Evolutionary conservation across 2,329 filamentous ascomycete species (phyloP).

Genomic region (Hypoxylon sp.): DNA sequence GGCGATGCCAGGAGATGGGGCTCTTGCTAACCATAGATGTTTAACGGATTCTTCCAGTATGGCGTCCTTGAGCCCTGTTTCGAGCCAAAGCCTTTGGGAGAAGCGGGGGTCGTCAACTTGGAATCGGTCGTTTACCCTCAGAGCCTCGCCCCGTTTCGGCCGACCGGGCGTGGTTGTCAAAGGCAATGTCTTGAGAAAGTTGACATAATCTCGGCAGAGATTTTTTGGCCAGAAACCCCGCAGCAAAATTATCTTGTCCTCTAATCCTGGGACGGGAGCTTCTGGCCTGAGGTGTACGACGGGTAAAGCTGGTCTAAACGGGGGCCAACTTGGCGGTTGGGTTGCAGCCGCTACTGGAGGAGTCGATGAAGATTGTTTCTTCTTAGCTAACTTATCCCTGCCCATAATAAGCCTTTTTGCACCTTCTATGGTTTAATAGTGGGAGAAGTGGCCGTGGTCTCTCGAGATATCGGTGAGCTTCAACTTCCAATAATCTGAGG

Average conservation of each 20-base stretch:
- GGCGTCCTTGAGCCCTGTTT: conserved; percentile 80
- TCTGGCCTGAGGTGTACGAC: conserved; percentile 74
- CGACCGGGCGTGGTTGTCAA: conserved; percentile 83
- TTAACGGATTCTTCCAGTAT: conserved; percentile 60
- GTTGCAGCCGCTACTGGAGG: conserved; percentile 41
- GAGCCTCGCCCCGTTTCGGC: conserved; percentile 84
- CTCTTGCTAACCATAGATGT: conserved; percentile 62
- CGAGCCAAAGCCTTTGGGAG: conserved; percentile 81
- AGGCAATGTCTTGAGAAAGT: conserved; percentile 76
- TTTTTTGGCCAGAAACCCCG: conserved; percentile 80
- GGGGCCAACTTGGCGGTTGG: conserved; percentile 74
- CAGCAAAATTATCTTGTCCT: conserved; percentile 79
- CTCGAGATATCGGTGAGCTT: conserved; percentile 11
- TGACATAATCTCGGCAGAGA: conserved; percentile 82
- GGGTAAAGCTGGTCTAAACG: conserved; percentile 78
- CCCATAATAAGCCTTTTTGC: conserved; percentile 32
- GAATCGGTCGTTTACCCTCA: conserved; percentile 90
- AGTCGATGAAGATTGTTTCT: conserved; percentile 35
- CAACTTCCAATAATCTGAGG: conserved; percentile 3
- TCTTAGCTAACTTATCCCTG: conserved; percentile 45
- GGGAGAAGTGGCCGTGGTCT: background rate
- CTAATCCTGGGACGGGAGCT: conserved; percentile 60
- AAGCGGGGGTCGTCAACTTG: conserved; percentile 84
- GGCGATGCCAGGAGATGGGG: conserved; percentile 8
- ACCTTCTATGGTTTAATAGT: background rate